phyloP scores from a whole-genome alignment of 441 rosid genomes.

The Rhodomyrtus psidioides region DNA sequence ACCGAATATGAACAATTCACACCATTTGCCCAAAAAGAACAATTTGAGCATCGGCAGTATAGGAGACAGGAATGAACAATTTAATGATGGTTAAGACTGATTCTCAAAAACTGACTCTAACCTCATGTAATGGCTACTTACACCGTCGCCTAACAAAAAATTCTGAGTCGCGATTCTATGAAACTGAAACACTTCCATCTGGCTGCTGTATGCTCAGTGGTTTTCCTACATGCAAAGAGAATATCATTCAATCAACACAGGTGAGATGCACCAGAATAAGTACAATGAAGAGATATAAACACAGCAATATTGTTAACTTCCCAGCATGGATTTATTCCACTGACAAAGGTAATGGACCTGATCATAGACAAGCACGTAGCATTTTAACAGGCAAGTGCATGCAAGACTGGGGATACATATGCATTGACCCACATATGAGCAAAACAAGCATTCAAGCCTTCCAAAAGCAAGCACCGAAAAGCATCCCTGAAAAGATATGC shows the following conservation, averaged over 20 bases:
- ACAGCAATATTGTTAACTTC: background rate
- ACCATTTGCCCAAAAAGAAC: background rate
- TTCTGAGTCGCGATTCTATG: background rate
- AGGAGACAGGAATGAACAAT: background rate
- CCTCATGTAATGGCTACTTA: background rate
- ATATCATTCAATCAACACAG: background rate
- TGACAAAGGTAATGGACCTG: background rate
- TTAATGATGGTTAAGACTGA: background rate
- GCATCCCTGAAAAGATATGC: background rate
- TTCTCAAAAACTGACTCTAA: background rate
- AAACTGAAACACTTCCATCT: background rate
- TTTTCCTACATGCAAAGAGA: background rate
- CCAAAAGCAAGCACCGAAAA: background rate
- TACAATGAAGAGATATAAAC: background rate
- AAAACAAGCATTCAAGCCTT: background rate
- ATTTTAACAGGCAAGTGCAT: background rate
- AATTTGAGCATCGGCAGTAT: background rate
- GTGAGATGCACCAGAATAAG: background rate
- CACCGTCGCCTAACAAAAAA: background rate
- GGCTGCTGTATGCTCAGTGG: background rate
- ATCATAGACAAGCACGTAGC: background rate
- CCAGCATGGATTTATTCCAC: background rate
- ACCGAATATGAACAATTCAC: background rate
- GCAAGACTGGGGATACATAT: background rate
- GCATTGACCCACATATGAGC: background rate